Evolutionary conservation across 371 early-diverging fungal species (phyloP).

Genomic region (Cokeromyces recurvatus): DNA sequence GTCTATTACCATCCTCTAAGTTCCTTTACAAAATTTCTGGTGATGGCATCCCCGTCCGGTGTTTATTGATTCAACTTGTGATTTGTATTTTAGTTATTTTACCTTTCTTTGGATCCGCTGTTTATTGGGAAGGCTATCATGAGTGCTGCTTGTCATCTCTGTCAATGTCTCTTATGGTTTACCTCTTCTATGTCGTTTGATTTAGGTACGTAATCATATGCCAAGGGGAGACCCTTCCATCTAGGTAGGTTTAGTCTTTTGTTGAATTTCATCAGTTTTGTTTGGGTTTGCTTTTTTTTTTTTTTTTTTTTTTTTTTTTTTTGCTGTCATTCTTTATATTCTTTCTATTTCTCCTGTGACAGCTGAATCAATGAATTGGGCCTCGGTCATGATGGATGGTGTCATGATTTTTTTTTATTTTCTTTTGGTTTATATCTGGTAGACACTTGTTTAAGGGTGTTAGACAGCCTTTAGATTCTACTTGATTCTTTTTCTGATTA

Average conservation of each 20-base stretch:
- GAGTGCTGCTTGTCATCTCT: conserved; percentile 24
- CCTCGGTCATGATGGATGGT: conserved; percentile 26
- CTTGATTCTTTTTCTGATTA: too few relatives aligned
- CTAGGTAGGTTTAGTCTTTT: conserved; percentile 22
- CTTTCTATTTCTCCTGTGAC: conserved; percentile 18
- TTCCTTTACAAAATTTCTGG: conserved; percentile 16
- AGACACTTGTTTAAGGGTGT: too few relatives aligned
- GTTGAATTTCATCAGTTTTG: conserved; percentile 21
- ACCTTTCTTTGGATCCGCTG: conserved; percentile 20
- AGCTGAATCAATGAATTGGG: conserved; percentile 26
- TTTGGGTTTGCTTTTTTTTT: conserved; percentile 26
- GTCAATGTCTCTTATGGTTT: conserved; percentile 24
- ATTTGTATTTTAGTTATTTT: conserved; percentile 23
- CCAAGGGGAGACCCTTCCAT: conserved; percentile 25
- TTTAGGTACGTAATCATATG: conserved; percentile 22
- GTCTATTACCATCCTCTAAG: conserved; percentile 17
- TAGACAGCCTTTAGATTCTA: too few relatives aligned
- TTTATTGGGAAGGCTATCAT: conserved; percentile 30
- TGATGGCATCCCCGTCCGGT: conserved; percentile 15
- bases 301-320: conserved; percentile 27
- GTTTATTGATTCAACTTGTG: conserved; percentile 9
- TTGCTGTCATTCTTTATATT: conserved; percentile 25
- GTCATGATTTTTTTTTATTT: conserved; percentile 13
- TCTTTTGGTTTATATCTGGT: conserved; percentile 22
- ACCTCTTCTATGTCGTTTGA: conserved; percentile 26